These are phyloP conservation scores for Neurospora sp. DNA, from an alignment of 2,329 filamentous ascomycete species.

Conservation along the genomic window DNA sequence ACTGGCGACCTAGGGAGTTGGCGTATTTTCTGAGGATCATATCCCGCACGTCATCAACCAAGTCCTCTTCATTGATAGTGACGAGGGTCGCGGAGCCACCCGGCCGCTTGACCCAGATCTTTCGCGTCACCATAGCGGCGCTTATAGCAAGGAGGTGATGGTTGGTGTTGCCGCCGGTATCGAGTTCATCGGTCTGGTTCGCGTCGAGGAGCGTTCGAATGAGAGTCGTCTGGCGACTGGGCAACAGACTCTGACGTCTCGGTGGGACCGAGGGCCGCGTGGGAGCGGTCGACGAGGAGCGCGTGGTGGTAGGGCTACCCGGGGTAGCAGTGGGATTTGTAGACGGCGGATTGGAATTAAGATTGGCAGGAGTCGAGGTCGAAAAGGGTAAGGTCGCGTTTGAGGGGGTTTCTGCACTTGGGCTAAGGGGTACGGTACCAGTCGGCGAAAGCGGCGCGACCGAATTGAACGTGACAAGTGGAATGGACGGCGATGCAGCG, in stretches of 20 bases:
- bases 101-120: constrained; percentile 90
- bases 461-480: not conserved
- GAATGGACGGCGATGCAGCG: not conserved
- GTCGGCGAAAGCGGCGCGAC: not conserved
- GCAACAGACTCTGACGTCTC: constrained; percentile 35
- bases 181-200: constrained; percentile 28
- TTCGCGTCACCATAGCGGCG: constrained; percentile 54
- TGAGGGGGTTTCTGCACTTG: not conserved
- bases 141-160: constrained; percentile 26
- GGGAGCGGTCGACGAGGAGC: constrained; percentile 19
- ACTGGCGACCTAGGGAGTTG: constrained; percentile 80
- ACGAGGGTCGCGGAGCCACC: constrained; percentile 80
- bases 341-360: constrained; percentile 3
- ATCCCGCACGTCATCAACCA: constrained; percentile 91
- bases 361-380: not conserved
- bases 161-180: constrained; percentile 20
- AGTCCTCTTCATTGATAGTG: constrained; percentile 72
- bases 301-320: constrained; percentile 9
- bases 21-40: constrained; percentile 87
- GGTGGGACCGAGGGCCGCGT: constrained; percentile 19
- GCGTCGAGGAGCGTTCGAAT: constrained; percentile 45
- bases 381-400: not conserved
- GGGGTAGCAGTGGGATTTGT: not conserved
- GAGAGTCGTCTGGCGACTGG: constrained; percentile 32
- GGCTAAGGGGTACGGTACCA: not conserved